These are phyloP conservation scores for Neoconidiobolus thromboides DNA, from an alignment of 371 early-diverging fungal species.

Conservation along the genomic window DNA sequence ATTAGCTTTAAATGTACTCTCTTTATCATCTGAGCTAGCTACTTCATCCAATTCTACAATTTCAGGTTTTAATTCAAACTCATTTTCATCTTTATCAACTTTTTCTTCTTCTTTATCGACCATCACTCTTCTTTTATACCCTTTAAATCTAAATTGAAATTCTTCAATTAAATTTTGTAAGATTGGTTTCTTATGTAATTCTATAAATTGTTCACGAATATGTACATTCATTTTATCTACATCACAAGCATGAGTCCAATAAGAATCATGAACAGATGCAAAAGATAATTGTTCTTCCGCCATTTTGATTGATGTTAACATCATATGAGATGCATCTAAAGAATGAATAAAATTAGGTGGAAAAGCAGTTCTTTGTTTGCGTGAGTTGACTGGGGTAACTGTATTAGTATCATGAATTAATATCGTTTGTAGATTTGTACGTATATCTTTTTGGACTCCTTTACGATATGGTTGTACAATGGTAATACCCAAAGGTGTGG, in stretches of 20 bases:
- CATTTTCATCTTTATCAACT: background rate
- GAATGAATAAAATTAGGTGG: conserved; percentile 98
- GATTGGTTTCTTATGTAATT: conserved; percentile 64
- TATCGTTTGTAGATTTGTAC: conserved; percentile 65
- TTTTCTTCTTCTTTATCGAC: conserved; percentile 9
- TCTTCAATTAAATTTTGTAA: conserved; percentile 69
- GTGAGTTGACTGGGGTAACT: conserved; percentile 64
- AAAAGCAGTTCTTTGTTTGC: conserved; percentile 89
- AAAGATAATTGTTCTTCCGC: conserved; percentile 57
- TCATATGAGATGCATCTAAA: conserved; percentile 94
- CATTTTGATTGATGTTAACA: conserved; percentile 81
- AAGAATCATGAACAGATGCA: conserved; percentile 94
- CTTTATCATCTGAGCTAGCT: conserved; percentile 12
- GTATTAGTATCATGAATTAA: conserved; percentile 46
- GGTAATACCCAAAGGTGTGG: conserved; percentile 85
- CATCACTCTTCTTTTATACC: conserved; percentile 40
- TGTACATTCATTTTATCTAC: conserved; percentile 69
- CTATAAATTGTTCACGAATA: conserved; percentile 78
- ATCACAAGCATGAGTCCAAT: conserved; percentile 94
- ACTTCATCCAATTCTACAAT: conserved; percentile 4
- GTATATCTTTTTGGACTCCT: conserved; percentile 30
- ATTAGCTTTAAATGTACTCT: conserved; percentile 9
- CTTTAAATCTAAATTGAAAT: conserved; percentile 61
- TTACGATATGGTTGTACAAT: conserved; percentile 94
- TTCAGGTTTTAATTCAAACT: background rate